Conservation (phyloP, 2,329 filamentous ascomycete species). For the Aspergillus sp. region DNA sequence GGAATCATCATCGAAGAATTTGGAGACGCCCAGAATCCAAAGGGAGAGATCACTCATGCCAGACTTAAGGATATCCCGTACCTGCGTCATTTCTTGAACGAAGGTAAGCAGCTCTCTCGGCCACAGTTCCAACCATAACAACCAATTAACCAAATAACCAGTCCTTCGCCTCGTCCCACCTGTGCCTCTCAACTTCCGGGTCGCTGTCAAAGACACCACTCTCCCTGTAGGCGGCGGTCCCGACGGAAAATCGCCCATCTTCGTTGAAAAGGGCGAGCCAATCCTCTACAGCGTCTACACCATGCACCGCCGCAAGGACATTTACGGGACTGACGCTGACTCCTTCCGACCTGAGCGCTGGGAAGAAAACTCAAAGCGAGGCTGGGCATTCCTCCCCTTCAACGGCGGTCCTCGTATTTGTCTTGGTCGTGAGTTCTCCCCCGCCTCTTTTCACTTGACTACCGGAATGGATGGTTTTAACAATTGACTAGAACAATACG, state of each 20-base stretch:
- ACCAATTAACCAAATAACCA: conserved; percentile 13
- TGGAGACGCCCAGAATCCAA: conserved; percentile 39
- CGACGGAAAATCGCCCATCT: conserved; percentile 59
- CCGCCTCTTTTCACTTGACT: neutral
- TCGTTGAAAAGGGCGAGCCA: conserved; percentile 63
- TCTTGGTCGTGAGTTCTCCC: conserved; percentile 35
- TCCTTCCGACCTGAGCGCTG: conserved; percentile 53
- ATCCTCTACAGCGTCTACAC: conserved; percentile 67
- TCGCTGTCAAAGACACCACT: conserved; percentile 43
- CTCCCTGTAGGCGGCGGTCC: conserved; percentile 59
- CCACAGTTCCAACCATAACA: neutral
- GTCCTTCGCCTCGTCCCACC: conserved; percentile 46
- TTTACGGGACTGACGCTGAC: conserved; percentile 46
- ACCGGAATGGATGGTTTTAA: neutral
- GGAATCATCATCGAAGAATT: conserved; percentile 39
- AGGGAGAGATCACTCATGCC: conserved; percentile 43
- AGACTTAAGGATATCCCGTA: conserved; percentile 43
- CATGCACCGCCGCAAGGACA: conserved; percentile 67
- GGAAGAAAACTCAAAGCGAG: conserved; percentile 38
- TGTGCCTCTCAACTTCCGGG: conserved; percentile 47
- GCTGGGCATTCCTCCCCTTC: conserved; percentile 42
- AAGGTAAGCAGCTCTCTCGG: conserved; percentile 22
- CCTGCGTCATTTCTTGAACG: conserved; percentile 41
- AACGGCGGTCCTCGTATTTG: conserved; percentile 42
- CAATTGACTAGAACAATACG: conserved; percentile 39